A percentile compares a stretch with the other conserved stretches of the same genome.
Evolutionary conservation across 2,329 filamentous ascomycete species (phyloP).

Genomic region (Pseudofabraea citricarpa): DNA sequence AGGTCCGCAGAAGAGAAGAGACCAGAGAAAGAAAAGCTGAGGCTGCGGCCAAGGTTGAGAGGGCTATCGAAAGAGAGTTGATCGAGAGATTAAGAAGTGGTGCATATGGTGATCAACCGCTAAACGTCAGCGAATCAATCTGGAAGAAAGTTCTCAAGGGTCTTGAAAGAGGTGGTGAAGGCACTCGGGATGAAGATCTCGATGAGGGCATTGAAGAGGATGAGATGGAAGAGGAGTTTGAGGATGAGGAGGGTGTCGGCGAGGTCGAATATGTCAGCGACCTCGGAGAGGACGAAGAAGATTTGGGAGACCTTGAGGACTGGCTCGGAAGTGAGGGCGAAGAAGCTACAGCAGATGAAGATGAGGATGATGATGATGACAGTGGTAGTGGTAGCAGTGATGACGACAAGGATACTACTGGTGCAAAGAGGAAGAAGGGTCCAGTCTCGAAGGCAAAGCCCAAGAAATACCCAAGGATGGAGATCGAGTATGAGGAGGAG

Average conservation of each 20-base stretch:
- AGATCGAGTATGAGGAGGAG: conserved; percentile 73
- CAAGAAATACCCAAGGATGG: conserved; percentile 38
- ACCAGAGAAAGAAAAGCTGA: conserved; percentile 73
- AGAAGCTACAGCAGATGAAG: conserved; percentile 39
- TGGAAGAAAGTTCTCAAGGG: conserved; percentile 97
- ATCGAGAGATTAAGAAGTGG: conserved; percentile 87
- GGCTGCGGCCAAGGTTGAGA: conserved; percentile 86
- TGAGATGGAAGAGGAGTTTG: conserved; percentile 61
- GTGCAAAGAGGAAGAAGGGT: conserved; percentile 42
- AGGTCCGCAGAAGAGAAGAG: conserved; percentile 73
- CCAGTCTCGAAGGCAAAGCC: conserved; percentile 40
- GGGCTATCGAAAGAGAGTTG: conserved; percentile 91
- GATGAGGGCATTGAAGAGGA: conserved; percentile 83
- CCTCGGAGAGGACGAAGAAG: conserved; percentile 77
- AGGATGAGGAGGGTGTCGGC: conserved; percentile 61
- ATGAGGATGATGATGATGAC: conserved; percentile 45
- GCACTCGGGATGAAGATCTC: conserved; percentile 76
- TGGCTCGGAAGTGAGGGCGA: conserved; percentile 73
- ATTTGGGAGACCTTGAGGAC: conserved; percentile 78
- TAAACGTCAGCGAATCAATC: conserved; percentile 91
- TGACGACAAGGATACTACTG: conserved; percentile 44
- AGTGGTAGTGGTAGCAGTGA: conserved; percentile 46
- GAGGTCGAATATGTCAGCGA: conserved; percentile 93
- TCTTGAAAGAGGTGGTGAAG: conserved; percentile 83
- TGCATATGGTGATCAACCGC: conserved; percentile 87